Evolutionary conservation across 345 rosid genomes (phyloP).

Genomic region (Salix koriyanagi): DNA sequence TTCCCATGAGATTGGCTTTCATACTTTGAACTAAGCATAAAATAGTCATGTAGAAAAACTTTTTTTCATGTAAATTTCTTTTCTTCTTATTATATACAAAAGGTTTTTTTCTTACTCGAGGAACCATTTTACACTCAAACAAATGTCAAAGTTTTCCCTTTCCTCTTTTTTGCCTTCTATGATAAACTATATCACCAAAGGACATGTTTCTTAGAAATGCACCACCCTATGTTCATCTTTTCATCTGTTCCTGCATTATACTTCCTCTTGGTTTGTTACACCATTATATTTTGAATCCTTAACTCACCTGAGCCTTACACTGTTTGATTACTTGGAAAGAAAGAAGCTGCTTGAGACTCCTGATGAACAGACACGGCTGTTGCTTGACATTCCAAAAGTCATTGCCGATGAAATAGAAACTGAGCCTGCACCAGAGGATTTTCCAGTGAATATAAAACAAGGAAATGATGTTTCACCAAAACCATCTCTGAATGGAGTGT

Average conservation of each 20-base stretch:
- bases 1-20: too few species aligned
- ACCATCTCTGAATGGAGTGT: slow-evolving; percentile 23
- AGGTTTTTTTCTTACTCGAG: too few species aligned
- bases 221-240: neutral
- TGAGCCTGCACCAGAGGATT: slow-evolving; percentile 26
- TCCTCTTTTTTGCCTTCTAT: neutral
- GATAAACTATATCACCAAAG: neutral
- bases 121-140: too few species aligned
- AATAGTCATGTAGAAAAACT: too few species aligned
- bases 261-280: neutral
- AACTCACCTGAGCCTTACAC: slow-evolving; percentile 48
- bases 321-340: slow-evolving; percentile 69
- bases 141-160: neutral
- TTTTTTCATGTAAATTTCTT: too few species aligned
- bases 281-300: slow-evolving; percentile 38
- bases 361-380: slow-evolving; percentile 57
- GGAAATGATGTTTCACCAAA: slow-evolving; percentile 24
- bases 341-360: slow-evolving; percentile 61
- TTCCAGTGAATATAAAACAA: slow-evolving; percentile 25
- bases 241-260: neutral
- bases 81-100: too few species aligned
- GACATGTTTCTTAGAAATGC: neutral
- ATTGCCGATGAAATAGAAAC: slow-evolving; percentile 52
- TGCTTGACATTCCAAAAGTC: slow-evolving; percentile 59
- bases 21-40: too few species aligned